These are phyloP conservation scores for Ophiostoma triangulosporum DNA, from an alignment of 2,329 filamentous ascomycete species.

Conservation along the genomic window DNA sequence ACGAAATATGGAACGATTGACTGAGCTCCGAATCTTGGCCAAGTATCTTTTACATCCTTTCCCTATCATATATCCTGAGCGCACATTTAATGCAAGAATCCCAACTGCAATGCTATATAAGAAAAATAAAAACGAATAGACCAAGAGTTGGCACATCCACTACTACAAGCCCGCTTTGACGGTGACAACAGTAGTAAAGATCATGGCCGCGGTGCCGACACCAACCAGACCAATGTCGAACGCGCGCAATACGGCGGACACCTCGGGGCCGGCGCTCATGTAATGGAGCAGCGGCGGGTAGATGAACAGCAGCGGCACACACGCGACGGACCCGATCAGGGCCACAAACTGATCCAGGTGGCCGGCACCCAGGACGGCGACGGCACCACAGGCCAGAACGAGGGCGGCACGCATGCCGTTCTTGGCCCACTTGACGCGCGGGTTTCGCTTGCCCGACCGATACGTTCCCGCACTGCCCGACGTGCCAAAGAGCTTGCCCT, in stretches of 20 bases:
- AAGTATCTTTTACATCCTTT: too few relatives aligned
- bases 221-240: slow-evolving; percentile 18
- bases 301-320: slow-evolving; percentile 64
- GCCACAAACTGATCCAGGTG: slow-evolving; percentile 65
- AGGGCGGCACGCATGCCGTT: slow-evolving; percentile 48
- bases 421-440: slow-evolving; percentile 62
- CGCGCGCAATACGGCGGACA: slow-evolving; percentile 38
- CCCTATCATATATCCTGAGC: too few relatives aligned
- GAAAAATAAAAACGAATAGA: not conserved
- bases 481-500: slow-evolving; percentile 48
- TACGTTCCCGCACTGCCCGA: slow-evolving; percentile 14
- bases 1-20: too few relatives aligned
- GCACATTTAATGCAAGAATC: too few relatives aligned
- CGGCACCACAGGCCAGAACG: slow-evolving; percentile 43
- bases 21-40: too few relatives aligned
- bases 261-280: slow-evolving; percentile 45
- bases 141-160: too few relatives aligned
- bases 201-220: slow-evolving; percentile 37
- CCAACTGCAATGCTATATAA: too few relatives aligned
- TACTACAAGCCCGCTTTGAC: slow-evolving; percentile 2
- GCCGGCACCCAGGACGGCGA: slow-evolving; percentile 50
- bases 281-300: slow-evolving; percentile 62
- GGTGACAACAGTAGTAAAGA: slow-evolving; percentile 56
- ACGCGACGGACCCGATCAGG: slow-evolving; percentile 59
- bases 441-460: slow-evolving; percentile 51